phyloP scores from a whole-genome alignment of 129 eudicot species.

The Arctium minus region DNA sequence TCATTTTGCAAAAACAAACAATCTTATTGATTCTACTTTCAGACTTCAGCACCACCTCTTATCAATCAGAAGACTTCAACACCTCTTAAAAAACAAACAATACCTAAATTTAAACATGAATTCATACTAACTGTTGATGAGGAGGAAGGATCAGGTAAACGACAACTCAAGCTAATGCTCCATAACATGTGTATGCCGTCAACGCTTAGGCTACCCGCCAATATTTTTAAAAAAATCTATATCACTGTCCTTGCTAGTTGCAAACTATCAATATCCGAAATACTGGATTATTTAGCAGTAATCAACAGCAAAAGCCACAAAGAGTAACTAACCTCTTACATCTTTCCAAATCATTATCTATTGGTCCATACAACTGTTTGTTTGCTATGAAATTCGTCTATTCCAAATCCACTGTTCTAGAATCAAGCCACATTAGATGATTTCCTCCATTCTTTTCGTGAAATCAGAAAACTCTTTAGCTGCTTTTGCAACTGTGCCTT shows the following conservation, averaged over 20 bases:
- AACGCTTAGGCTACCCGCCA: not conserved
- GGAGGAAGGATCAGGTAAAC: not conserved
- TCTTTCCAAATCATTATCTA: not conserved
- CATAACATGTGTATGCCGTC: not conserved
- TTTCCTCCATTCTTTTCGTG: slow-evolving; percentile 26
- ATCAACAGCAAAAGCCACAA: not conserved
- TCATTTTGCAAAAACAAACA: too few species aligned
- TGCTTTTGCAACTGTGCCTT: slow-evolving; percentile 51
- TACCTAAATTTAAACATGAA: not conserved
- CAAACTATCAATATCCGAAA: not conserved
- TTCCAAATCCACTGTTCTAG: not conserved
- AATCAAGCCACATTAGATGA: not conserved
- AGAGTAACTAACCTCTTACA: not conserved
- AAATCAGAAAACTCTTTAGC: slow-evolving; percentile 40
- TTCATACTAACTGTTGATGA: not conserved
- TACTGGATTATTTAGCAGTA: not conserved
- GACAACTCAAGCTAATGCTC: not conserved
- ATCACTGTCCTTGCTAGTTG: not conserved
- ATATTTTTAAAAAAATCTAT: too few species aligned
- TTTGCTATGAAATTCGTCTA: slow-evolving; percentile 6
- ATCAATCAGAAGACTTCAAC: too few species aligned
- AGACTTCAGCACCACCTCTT: too few species aligned
- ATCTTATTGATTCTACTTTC: too few species aligned
- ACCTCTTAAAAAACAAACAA: too few species aligned
- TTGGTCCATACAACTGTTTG: slow-evolving; percentile 3